Base-by-base conservation (phyloP, 2,329 filamentous ascomycete species). In the Karstenula rhodostoma region DNA sequence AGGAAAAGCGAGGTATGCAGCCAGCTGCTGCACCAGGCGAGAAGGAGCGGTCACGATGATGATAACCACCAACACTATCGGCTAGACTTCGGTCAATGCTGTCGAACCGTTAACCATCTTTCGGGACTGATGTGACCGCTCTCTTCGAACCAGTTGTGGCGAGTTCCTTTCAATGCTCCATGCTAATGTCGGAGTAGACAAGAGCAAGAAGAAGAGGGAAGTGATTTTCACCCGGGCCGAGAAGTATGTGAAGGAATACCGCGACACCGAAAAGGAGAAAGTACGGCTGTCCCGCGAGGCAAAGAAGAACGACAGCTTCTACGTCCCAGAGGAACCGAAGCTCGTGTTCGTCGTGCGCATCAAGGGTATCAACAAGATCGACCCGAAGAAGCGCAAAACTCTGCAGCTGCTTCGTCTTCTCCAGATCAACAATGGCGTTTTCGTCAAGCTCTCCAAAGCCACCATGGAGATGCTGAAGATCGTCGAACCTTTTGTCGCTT, bases 361-460 rank as follows among this genome's bases (percentile, higher is more conserved):
- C 89, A 99, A 99, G 93, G 95, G 90, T 96, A 98, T 99, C 93
- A 98, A 98, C 92, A 99, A 99, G 92, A 98, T 99, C 78, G 90
- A 96, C 81, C 95, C 95, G 77, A 98, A 99, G 92, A 96, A 96
- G 84, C 94, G 95, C 88, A 99, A 99, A 90, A 98, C 97, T 80
- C 90, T 99, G 77, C 95, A 99, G 86, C 92, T 99, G 65, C 94
- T 99, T 82, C 94, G 95, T 87, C 93, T 99, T 72, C 90, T 99
- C 78, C 95, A 99, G 88, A 99, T 99, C 91, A 99, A 99, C 92
- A 98, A 97, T 84, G 95, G 94, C 84, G 93, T 97, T 83, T 99
- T 99, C 86, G 87, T 99, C 84, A 90, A 89, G 79, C 87, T 97
- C 79, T 98, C 94, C 86, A 99, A 98, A 91, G 95, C 95, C 72